Conservation (phyloP, 2,329 filamentous ascomycete species). For the Fusarium vanettenii region DNA sequence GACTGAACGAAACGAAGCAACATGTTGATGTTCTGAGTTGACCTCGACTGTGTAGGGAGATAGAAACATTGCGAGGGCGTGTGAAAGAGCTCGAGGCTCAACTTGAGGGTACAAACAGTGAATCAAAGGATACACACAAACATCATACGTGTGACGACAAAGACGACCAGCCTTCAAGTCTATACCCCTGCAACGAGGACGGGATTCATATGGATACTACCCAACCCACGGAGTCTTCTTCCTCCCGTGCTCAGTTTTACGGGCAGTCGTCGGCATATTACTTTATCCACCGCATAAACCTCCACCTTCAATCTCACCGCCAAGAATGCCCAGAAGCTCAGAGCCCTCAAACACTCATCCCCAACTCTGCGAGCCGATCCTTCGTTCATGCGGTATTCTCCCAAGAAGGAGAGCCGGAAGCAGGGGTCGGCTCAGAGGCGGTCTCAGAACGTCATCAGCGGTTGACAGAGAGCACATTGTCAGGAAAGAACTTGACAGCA, state of each 20-base stretch:
- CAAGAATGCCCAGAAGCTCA: neutral
- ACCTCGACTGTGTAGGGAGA: neutral
- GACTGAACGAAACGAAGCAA: neutral
- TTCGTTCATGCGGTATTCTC: neutral
- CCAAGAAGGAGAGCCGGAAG: neutral
- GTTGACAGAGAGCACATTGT: neutral
- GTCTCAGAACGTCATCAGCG: neutral
- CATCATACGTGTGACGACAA: neutral
- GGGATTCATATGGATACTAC: neutral
- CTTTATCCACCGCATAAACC: neutral
- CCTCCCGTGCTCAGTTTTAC: neutral
- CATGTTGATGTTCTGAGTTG: neutral
- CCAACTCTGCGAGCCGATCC: neutral
- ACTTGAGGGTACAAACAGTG: neutral
- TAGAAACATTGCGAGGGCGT: neutral
- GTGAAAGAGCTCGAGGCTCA: neutral
- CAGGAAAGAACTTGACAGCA: slow-evolving; percentile 40
- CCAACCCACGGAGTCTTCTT: neutral
- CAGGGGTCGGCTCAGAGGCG: neutral
- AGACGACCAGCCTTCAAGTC: neutral
- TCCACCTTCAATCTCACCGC: neutral
- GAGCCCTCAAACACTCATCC: neutral
- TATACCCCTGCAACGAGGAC: neutral
- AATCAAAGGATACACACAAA: neutral
- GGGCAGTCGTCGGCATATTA: neutral